A percentile compares a stretch with the other conserved stretches of the same genome.
These are phyloP conservation scores for Berkeleyomyces basicola DNA, from an alignment of 2,329 filamentous ascomycete species.

Conservation along the genomic window DNA sequence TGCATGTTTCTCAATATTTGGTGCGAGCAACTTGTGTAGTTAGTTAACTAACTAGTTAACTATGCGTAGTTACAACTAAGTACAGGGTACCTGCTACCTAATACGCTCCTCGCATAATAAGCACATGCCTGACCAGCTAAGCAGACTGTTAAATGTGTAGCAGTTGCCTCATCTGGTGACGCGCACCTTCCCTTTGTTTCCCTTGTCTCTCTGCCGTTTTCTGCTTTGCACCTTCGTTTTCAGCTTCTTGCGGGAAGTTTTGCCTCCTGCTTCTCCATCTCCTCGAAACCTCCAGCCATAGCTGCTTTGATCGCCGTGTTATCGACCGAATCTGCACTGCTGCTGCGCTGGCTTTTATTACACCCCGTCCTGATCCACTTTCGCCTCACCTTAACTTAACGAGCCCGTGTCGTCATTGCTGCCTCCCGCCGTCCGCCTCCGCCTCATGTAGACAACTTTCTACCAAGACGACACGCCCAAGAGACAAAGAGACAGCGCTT, in stretches of 20 bases:
- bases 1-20: no score
- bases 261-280: not conserved
- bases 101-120: no score
- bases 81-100: not conserved
- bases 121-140: no score
- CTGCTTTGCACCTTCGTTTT: not conserved
- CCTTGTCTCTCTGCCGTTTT: not conserved
- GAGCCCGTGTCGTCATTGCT: not conserved
- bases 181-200: conserved; percentile 1
- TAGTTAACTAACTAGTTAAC: no score
- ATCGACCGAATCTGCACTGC: not conserved
- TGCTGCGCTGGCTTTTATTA: no score
- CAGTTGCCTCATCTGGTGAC: not conserved
- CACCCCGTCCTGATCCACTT: not conserved
- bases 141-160: not conserved
- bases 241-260: not conserved
- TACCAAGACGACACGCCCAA: no score
- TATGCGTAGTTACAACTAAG: not conserved
- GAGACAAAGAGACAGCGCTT: no score
- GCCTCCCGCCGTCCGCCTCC: not conserved
- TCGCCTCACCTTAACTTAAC: not conserved
- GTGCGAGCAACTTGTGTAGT: no score
- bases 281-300: not conserved
- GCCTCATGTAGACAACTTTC: not conserved
- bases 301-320: not conserved